Percentiles rank a stretch among this genome's conserved stretches.
Conservation (phyloP, 768 basidiomycete species). For the Pleurotus pulmonarius region DNA sequence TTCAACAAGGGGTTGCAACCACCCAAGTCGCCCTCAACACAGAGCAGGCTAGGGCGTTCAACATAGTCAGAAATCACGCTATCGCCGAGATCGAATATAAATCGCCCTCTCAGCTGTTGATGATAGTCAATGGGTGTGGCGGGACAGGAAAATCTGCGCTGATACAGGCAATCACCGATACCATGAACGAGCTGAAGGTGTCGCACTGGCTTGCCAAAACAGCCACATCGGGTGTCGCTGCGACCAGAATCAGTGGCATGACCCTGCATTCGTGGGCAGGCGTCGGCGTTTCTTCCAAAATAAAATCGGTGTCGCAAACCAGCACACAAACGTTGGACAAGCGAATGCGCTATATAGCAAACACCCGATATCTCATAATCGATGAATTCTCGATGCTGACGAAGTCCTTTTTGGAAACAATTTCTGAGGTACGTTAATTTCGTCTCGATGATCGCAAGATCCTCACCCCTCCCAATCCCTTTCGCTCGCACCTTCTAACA, state of each 20-base stretch:
- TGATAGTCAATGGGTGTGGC: constrained; percentile 37
- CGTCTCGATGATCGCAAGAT: too few relatives aligned
- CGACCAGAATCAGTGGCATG: background rate
- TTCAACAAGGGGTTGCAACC: too few relatives aligned
- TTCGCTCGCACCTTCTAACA: too few relatives aligned
- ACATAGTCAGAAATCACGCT: constrained; percentile 30
- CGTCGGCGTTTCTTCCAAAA: background rate
- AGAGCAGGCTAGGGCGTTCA: constrained; percentile 32
- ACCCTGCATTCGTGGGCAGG: background rate
- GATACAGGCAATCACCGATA: constrained; percentile 31
- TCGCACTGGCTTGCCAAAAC: background rate
- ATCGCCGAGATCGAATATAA: constrained; percentile 13
- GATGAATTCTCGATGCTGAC: constrained; percentile 10
- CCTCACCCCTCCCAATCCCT: too few relatives aligned
- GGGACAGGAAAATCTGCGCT: constrained; percentile 41
- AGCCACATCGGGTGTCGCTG: constrained; percentile 25
- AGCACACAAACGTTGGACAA: too few relatives aligned
- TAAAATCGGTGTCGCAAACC: too few relatives aligned
- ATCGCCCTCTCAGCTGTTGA: constrained; percentile 24
- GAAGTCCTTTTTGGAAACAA: background rate
- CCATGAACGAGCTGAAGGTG: constrained; percentile 17
- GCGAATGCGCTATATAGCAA: background rate
- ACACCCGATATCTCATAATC: constrained; percentile 5
- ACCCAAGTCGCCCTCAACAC: constrained; percentile 18
- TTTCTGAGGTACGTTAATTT: background rate